Percentiles rank a stretch among this genome's conserved stretches.
phyloP scores from a whole-genome alignment of 73 alveolate genomes.

The Paramecium primaurelia region DNA sequence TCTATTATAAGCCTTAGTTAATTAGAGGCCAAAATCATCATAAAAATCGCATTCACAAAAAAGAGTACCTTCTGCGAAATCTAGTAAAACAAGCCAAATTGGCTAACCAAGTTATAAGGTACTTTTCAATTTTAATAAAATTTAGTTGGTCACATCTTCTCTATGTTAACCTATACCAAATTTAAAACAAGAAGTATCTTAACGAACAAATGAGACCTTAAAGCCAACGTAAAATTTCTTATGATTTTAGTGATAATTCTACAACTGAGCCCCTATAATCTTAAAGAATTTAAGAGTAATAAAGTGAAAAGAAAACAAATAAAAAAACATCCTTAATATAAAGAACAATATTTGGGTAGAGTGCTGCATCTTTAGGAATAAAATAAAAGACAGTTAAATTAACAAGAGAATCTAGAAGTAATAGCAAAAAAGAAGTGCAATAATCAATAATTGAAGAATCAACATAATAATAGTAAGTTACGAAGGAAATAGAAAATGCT shows the following conservation, averaged over 20 bases:
- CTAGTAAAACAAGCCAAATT: background rate
- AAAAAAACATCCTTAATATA: slow-evolving; percentile 10
- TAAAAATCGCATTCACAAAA: slow-evolving; percentile 26
- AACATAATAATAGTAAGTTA: background rate
- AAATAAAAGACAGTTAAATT: slow-evolving; percentile 43
- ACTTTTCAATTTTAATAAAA: background rate
- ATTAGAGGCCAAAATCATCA: slow-evolving; percentile 26
- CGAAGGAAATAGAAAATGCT: background rate
- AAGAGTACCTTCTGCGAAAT: slow-evolving; percentile 17
- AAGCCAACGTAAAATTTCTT: slow-evolving; percentile 12
- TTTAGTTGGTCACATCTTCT: slow-evolving; percentile 8
- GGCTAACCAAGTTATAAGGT: background rate
- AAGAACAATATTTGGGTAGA: background rate
- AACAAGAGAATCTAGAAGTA: slow-evolving; percentile 8
- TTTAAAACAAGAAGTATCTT: background rate
- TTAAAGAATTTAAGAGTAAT: background rate
- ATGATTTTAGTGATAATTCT: background rate
- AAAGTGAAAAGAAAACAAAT: background rate
- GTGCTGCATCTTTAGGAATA: background rate
- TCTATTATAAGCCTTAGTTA: slow-evolving; percentile 5
- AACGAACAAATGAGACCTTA: slow-evolving; percentile 19
- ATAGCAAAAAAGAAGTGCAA: background rate
- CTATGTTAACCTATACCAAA: background rate
- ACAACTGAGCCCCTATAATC: background rate
- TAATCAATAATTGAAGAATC: background rate